Conservation (phyloP, 257 asterid species). For the Cynanchum wilfordii region DNA sequence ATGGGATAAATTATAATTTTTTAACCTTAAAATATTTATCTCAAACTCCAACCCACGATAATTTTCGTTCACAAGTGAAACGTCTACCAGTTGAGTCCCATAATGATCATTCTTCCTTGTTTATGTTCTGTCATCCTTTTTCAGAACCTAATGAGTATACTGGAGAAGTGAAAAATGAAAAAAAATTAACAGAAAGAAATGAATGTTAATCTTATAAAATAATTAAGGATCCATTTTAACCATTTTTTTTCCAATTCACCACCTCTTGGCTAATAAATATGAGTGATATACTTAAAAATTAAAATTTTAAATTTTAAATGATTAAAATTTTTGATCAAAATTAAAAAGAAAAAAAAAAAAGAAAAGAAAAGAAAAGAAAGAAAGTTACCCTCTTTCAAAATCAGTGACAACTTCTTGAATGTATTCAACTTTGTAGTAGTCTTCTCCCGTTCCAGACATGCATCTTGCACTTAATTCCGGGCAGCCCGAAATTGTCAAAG, state of each 20-base stretch:
- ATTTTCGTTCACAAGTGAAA: too few species aligned
- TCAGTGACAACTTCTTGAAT: conserved; percentile 1
- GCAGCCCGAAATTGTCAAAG: not conserved
- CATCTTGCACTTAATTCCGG: not conserved
- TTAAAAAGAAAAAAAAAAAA: not conserved
- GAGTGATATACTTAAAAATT: too few species aligned
- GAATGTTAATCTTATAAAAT: not conserved
- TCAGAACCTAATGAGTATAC: not conserved
- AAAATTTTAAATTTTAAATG: too few species aligned
- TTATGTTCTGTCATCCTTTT: not conserved
- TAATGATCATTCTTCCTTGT: not conserved
- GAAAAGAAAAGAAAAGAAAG: not conserved
- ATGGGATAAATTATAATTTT: too few species aligned
- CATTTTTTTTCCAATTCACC: too few species aligned
- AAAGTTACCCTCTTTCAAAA: not conserved
- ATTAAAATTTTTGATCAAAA: too few species aligned
- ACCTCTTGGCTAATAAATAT: too few species aligned
- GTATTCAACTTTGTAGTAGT: not conserved
- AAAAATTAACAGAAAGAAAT: not conserved
- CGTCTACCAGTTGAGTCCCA: too few species aligned
- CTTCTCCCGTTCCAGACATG: not conserved
- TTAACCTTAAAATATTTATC: too few species aligned
- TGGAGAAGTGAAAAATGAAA: not conserved
- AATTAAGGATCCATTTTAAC: not conserved
- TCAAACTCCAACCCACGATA: too few species aligned